Percentiles rank a stretch among this genome's conserved stretches.
Evolutionary conservation across 2,329 filamentous ascomycete genomes (phyloP).

Genomic region (Cryphonectria nitschkei): DNA sequence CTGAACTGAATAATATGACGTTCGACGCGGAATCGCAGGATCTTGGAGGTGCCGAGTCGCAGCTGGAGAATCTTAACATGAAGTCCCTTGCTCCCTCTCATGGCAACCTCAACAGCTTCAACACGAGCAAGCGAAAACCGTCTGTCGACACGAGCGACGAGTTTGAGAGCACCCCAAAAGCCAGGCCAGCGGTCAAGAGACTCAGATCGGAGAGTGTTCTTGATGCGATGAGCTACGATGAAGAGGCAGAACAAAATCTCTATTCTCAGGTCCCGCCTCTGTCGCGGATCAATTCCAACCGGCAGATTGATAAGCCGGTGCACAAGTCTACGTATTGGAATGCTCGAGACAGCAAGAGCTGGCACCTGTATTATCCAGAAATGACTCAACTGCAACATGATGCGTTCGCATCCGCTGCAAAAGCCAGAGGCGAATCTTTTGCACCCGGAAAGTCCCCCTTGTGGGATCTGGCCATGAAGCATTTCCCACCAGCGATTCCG

Average conservation of each 20-base stretch:
- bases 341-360: slow-evolving; percentile 54
- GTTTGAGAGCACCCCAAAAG: slow-evolving; percentile 40
- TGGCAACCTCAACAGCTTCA: slow-evolving; percentile 40
- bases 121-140: slow-evolving; percentile 60
- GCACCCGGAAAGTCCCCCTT: slow-evolving; percentile 53
- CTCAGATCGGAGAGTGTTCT: slow-evolving; percentile 55
- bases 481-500: slow-evolving; percentile 53
- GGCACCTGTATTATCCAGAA: slow-evolving; percentile 65
- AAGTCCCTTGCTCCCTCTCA: slow-evolving; percentile 39
- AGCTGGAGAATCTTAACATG: slow-evolving; percentile 49
- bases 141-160: slow-evolving; percentile 57
- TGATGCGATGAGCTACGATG: slow-evolving; percentile 33
- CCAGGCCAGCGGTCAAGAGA: slow-evolving; percentile 58
- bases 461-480: slow-evolving; percentile 61
- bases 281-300: slow-evolving; percentile 52
- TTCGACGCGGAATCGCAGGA: slow-evolving; percentile 60
- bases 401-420: slow-evolving; percentile 57
- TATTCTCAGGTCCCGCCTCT: slow-evolving; percentile 53
- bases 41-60: slow-evolving; percentile 54
- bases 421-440: slow-evolving; percentile 56
- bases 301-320: slow-evolving; percentile 61
- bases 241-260: slow-evolving; percentile 41
- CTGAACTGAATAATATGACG: slow-evolving; percentile 56
- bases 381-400: slow-evolving; percentile 65
- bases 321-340: slow-evolving; percentile 63